Evolutionary conservation across 768 basidiomycete species (phyloP), one percentile per base, ranked within the genome.

Genomic region (Chalciporus pseudorubinellus): DNA sequence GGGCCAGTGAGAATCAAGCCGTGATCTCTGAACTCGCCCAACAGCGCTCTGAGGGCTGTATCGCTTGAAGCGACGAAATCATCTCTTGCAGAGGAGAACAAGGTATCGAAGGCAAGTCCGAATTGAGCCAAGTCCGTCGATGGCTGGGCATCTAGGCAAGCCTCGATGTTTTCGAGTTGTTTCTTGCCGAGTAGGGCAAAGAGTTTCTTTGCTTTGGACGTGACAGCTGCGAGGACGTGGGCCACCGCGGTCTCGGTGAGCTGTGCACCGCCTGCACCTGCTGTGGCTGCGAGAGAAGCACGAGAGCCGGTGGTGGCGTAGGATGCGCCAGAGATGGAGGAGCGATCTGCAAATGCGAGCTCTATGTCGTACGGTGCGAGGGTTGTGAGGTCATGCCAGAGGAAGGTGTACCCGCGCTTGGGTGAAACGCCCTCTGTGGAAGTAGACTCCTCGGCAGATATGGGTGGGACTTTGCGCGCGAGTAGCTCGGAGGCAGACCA

Each of bases 11-110:
- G 74, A n/a, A 98, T 82, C 63, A 98, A 65, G 3, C 82, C 83
- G 58, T 99, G 97, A 67, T 98, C 97, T 60, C 82, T 80, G 68
- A 95, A 98, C 69, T 98, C 97, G 12, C 85, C 85, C 46, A 98
- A 72, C 29, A 95, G 74, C 9, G 91, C 80, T 39, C 88, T 78
- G 61, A 95, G 74, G 33, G 92, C 83, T 4, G 86, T 88, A 59
- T 95, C 93, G 66, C 84, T 93, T 36, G 89, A 86, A 10, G 95
- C 93, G 43, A 98, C 82, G 59, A 98, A 95, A 42, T 89, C 78
- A 43, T 90, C 88, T 47, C 87, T 73, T 9, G 92, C 91, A 14
- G 80, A 69, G 49, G 77, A 81, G 70, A 92, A 94, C 13, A 94
- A 68, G 8, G 78, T 76, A 54, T 87, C 82, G 56, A 87, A 85